A percentile compares a stretch with the other conserved stretches of the same genome.
Evolutionary conservation across 2,329 filamentous ascomycete species (phyloP).

Genomic region (Colletotrichum higginsianum): DNA sequence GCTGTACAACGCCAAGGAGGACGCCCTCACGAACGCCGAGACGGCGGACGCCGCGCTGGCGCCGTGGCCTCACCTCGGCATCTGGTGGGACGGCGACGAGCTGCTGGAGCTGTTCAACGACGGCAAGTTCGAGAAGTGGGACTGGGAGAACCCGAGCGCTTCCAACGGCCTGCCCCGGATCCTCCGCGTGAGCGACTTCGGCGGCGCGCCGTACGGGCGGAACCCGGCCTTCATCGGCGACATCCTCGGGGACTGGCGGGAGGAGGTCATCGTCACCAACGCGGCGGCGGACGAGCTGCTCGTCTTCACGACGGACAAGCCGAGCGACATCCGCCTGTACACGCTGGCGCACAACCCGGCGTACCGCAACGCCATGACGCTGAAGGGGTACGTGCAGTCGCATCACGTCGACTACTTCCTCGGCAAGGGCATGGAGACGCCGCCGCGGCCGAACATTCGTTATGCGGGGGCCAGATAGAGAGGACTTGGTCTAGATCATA

Average conservation of each 20-base stretch:
- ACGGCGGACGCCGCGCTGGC: constrained; percentile 2
- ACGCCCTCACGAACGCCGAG: constrained; percentile 16
- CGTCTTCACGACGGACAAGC: constrained; percentile 45
- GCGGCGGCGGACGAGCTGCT: constrained; percentile 42
- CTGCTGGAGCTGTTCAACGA: constrained; percentile 46
- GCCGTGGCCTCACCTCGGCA: constrained; percentile 33
- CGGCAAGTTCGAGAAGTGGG: constrained; percentile 46
- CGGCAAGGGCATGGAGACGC: constrained; percentile 42
- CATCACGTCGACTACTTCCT: constrained; percentile 46
- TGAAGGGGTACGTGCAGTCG: constrained; percentile 47
- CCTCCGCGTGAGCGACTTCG: constrained; percentile 26
- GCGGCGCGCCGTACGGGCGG: constrained; percentile 6
- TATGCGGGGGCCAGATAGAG: constrained; percentile 18
- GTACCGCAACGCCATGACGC: constrained; percentile 46
- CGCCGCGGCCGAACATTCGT: constrained; percentile 36
- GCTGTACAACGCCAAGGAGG: constrained; percentile 42
- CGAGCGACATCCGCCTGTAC: constrained; percentile 44
- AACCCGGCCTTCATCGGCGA: constrained; percentile 45
- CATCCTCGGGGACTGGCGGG: constrained; percentile 45
- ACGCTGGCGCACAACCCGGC: constrained; percentile 47
- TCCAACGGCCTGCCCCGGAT: constrained; percentile 17
- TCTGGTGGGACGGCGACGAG: constrained; percentile 43
- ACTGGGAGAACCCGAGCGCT: neutral
- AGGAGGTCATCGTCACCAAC: constrained; percentile 45
- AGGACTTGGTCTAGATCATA: neutral